phyloP scores from a whole-genome alignment of 129 eudicot genomes.

The Tagetes erecta region DNA sequence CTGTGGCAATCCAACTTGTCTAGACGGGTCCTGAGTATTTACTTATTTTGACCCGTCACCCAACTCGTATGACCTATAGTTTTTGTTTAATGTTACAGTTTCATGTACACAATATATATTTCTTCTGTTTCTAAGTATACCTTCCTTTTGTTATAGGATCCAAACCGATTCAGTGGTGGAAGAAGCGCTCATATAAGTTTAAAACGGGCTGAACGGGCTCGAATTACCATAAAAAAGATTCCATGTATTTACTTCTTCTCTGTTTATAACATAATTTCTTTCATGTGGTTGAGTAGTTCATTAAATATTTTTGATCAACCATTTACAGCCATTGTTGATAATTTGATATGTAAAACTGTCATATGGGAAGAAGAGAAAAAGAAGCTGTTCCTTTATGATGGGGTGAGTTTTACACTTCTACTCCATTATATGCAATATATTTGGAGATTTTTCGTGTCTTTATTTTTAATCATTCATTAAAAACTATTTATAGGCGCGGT shows the following conservation, averaged over 20 bases:
- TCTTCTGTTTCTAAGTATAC: conserved; percentile 2
- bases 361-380: conserved; percentile 71
- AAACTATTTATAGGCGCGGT: conserved; percentile 46
- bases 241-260: conserved; percentile 55
- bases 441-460: not conserved
- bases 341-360: conserved; percentile 58
- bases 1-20: not conserved
- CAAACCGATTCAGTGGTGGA: conserved; percentile 77
- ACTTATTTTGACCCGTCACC: not conserved
- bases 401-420: conserved; percentile 57
- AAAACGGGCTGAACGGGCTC: conserved; percentile 86
- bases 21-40: not conserved
- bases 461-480: not conserved
- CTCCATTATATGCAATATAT: conserved; percentile 2
- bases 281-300: conserved; percentile 1
- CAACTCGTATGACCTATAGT: not conserved
- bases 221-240: conserved; percentile 61
- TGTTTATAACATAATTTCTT: conserved; percentile 4
- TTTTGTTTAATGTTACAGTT: not conserved
- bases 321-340: conserved; percentile 66
- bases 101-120: not conserved
- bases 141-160: conserved; percentile 50
- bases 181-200: conserved; percentile 73
- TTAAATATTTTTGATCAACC: conserved; percentile 17
- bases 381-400: conserved; percentile 68